Percentiles rank a stretch among this genome's conserved stretches.
phyloP scores from a whole-genome alignment of 257 asterid genomes.

The Jaltomata sinuosa region DNA sequence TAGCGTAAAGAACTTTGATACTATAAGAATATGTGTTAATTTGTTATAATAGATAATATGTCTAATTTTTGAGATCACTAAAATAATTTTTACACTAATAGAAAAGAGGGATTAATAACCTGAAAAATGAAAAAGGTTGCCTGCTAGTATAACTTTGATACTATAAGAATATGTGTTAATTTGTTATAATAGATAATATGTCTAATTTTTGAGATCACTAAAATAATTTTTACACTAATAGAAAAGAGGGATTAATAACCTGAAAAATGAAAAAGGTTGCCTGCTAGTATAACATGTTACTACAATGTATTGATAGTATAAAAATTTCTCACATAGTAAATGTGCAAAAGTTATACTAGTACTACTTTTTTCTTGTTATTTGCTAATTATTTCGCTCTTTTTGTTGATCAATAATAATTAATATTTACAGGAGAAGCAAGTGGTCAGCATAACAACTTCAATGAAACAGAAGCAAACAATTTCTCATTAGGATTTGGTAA shows the following conservation, averaged over 20 bases:
- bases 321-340: neutral
- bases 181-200: no score
- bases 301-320: no score
- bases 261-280: no score
- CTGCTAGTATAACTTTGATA: neutral
- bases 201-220: no score
- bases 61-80: no score
- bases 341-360: neutral
- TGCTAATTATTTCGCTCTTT: neutral
- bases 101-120: neutral
- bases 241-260: neutral
- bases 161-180: no score
- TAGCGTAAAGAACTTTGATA: neutral
- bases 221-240: no score
- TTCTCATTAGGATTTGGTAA: slow-evolving; percentile 17
- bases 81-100: no score
- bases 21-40: no score
- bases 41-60: no score
- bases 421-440: slow-evolving; percentile 30
- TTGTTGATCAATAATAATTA: neutral
- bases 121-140: no score
- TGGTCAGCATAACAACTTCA: slow-evolving; percentile 5
- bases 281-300: neutral
- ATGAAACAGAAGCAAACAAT: slow-evolving; percentile 7
- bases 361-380: neutral